Percentiles rank a stretch among this genome's conserved stretches.
phyloP scores from a whole-genome alignment of 2,329 filamentous ascomycete genomes.

The Sporothrix sp. region DNA sequence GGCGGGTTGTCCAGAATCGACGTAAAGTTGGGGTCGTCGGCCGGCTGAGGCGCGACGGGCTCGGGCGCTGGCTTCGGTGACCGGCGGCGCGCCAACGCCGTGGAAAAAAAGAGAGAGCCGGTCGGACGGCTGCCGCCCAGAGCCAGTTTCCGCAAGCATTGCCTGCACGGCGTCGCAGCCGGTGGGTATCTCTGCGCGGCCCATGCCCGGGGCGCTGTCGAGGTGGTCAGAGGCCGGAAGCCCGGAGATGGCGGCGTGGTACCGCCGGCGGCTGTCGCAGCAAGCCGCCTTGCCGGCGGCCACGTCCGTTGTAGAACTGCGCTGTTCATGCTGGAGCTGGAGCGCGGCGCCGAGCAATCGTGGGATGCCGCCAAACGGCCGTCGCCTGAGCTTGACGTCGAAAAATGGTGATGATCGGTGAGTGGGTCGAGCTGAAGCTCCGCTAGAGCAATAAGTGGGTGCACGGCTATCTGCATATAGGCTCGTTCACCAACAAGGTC shows the following conservation, averaged over 20 bases:
- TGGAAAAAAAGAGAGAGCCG: conserved; percentile 11
- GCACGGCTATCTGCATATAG: not conserved
- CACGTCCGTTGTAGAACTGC: conserved; percentile 5
- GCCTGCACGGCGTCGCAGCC: not conserved
- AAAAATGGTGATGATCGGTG: conserved; percentile 7
- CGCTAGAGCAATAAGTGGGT: not conserved
- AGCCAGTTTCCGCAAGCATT: conserved; percentile 3
- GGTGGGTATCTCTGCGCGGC: not conserved
- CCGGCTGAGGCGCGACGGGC: conserved; percentile 34
- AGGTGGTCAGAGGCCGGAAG: not conserved
- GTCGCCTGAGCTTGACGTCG: not conserved
- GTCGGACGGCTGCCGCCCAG: not conserved
- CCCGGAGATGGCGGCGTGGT: not conserved
- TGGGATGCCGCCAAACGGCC: not conserved
- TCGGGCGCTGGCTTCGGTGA: not conserved
- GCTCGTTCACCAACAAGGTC: not conserved
- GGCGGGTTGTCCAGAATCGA: conserved; percentile 84
- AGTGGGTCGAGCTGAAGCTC: conserved; percentile 6
- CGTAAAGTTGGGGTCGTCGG: conserved; percentile 68
- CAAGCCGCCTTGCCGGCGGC: conserved; percentile 1
- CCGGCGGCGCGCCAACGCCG: not conserved
- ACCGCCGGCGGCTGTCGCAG: not conserved
- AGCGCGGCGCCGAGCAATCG: not conserved
- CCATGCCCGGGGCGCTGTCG: not conserved
- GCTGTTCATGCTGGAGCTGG: conserved; percentile 1